These are phyloP conservation scores for Gossypium mustelinum DNA, from an alignment of 345 rosid species.

Conservation along the genomic window DNA sequence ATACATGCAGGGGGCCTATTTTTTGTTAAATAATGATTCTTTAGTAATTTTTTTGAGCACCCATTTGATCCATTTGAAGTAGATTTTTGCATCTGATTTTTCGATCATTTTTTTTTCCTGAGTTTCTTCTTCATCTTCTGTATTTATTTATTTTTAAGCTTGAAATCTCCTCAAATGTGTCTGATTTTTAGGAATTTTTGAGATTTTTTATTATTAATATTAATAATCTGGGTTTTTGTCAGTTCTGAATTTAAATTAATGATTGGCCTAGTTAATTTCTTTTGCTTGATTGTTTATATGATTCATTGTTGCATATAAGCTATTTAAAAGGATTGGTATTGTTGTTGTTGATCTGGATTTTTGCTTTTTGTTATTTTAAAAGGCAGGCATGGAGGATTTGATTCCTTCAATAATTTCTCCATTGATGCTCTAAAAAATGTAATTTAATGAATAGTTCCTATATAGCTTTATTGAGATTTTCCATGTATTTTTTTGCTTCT, in stretches of 20 bases:
- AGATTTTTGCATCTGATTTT: slow-evolving; percentile 13
- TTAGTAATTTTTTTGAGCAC: neutral
- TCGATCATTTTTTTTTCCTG: neutral
- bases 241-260: neutral
- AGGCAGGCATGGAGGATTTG: neutral
- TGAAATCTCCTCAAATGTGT: slow-evolving; percentile 5
- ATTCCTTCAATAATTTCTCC: neutral
- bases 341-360: slow-evolving; percentile 7
- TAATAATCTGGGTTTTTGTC: neutral
- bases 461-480: neutral
- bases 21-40: slow-evolving; percentile 7
- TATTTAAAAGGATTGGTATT: neutral
- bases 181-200: neutral
- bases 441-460: neutral
- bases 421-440: neutral
- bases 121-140: slow-evolving; percentile 10
- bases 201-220: neutral
- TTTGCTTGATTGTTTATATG: neutral
- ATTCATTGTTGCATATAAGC: slow-evolving; percentile 2
- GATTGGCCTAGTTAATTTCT: neutral
- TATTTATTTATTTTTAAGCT: neutral
- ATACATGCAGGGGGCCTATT: slow-evolving; percentile 5
- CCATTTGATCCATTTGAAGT: slow-evolving; percentile 20
- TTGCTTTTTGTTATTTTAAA: neutral
- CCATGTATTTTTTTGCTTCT: neutral